Base-by-base conservation (phyloP, 305 asterid genomes). In the Plantago coronopus region DNA sequence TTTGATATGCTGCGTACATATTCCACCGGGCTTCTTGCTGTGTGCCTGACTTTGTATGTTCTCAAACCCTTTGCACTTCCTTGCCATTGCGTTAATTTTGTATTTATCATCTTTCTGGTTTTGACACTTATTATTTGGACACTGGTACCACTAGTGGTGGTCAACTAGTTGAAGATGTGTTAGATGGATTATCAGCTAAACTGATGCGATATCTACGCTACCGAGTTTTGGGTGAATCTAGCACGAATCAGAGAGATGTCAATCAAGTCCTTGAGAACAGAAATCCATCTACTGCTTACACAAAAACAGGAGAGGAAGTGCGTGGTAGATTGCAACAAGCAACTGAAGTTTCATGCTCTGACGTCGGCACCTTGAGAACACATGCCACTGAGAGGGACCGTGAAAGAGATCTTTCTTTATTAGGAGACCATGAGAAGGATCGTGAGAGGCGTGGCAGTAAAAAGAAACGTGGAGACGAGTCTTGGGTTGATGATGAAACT, bases 81-180 rank as follows among this genome's bases (percentile, higher is more conserved):
- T 29, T 43, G 16, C 72, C 54, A 20, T 61, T 47, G 50, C 45
- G 47, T 34, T 54, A 42, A 25, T 38, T 29, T 29, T 58, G 17
- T 48, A 48, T 17, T 60, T 19, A 27, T 15, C 45, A 25, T 61
- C 34, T 54, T 44, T 70, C 65, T 60, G 59, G 16, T 65, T 62
- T 48, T 68, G 50, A 71, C 34, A 0, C 45, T 56, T 61, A 61
- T 1, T 29, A 65, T 67, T 62, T 66, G 69, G 57, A 40, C 37
- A 27, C 58, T 68, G 64, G 48, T 74, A 63, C 63, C 76, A n/a
- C 56, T 74, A 94, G 97, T 63, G 86, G 84, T 61, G 96, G 88
- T 71, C 95, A 87, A 76, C 78, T 94, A 69, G 99, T 88, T 67
- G 99, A 90, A 76, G 99, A 90, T 67, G 95, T 90, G 74, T 77